Evolutionary conservation across 2,329 filamentous ascomycete species (phyloP), one percentile per base, ranked within the genome.

Genomic region (Fonsecaea monophora): DNA sequence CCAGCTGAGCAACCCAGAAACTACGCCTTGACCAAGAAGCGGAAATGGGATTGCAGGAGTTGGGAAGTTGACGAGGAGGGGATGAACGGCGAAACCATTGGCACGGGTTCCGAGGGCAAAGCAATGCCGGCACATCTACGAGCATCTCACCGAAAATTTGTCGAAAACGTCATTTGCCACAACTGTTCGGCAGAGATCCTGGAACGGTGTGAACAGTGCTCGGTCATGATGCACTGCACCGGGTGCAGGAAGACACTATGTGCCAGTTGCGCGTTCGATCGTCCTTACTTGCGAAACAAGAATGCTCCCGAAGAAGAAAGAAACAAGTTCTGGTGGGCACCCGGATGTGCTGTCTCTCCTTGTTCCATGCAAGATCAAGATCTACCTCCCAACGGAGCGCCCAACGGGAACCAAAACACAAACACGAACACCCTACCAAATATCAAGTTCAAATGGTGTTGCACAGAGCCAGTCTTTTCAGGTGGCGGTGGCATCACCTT

Each of bases 211-310:
- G 85, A 87, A 74, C 85, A 86, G 66, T 87, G 85, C 74, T 87
- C 85, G 65, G 84, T 87, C 15, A 78, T 85, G 70, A 87, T 87
- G 85, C 85, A 87, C 73, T 87, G 85, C 72, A 83, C 85, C 73
- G 85, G 85, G 42, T 87, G 85, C 72, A 80, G 85, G 58, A 87
- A 85, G 76, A 87, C 85, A 1, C 80, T 87, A 2, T 87, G 85
- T 77, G 84, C 83, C 21, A 86, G 84, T 74, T 87, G 85, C 74
- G 84, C 85, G 5, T 87, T 85, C 74, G 84, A 86, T 70, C 78
- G 84, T 15, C 84, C 73, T 68, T 87, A 80, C 77, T 79, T 73
- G 70, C 79, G 70, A 78, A 81, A 71, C 68, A 75, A 80, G 76
- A 66, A 68, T 45, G 67, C 72, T 34, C 40, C 68, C 10, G 60